Evolutionary conservation across 495 filamentous ascomycete species (phyloP).

Genomic region (Aspergillus avenaceus): DNA sequence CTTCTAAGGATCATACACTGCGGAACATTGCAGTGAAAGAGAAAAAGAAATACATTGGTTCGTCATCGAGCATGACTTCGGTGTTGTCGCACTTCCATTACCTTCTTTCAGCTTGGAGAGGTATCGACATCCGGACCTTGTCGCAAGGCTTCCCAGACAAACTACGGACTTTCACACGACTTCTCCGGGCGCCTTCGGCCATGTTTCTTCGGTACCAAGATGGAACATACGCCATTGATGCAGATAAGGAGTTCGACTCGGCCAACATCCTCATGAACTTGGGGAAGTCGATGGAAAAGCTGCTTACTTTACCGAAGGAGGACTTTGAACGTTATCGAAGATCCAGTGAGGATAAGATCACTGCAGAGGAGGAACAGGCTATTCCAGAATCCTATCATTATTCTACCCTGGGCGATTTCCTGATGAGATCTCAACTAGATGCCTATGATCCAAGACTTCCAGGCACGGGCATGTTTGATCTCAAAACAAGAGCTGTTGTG

Average conservation of each 20-base stretch:
- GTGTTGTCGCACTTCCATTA: constrained; percentile 88
- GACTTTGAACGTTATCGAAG: constrained; percentile 82
- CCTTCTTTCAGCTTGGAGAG: constrained; percentile 79
- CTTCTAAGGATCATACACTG: constrained; percentile 74
- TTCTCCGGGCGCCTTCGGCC: constrained; percentile 67
- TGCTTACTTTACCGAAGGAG: constrained; percentile 76
- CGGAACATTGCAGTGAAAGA: constrained; percentile 57
- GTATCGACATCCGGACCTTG: constrained; percentile 58
- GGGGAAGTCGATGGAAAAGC: constrained; percentile 93
- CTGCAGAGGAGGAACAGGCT: constrained; percentile 60
- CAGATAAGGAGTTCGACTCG: constrained; percentile 87
- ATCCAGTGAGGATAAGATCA: constrained; percentile 54
- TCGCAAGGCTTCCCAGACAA: constrained; percentile 62
- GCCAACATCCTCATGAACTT: constrained; percentile 85
- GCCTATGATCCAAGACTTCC: constrained; percentile 83
- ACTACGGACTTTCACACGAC: constrained; percentile 60
- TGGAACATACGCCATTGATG: constrained; percentile 92
- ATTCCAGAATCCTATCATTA: constrained; percentile 80
- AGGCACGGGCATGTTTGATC: constrained; percentile 91
- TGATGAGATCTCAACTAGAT: constrained; percentile 95
- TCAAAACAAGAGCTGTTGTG: constrained; percentile 91
- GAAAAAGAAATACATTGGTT: constrained; percentile 84
- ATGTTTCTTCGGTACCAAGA: constrained; percentile 83
- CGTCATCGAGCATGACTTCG: constrained; percentile 93
- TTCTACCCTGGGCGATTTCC: constrained; percentile 79